Conservation (phyloP, 257 asterid genomes). For the Jasminum sambac region DNA sequence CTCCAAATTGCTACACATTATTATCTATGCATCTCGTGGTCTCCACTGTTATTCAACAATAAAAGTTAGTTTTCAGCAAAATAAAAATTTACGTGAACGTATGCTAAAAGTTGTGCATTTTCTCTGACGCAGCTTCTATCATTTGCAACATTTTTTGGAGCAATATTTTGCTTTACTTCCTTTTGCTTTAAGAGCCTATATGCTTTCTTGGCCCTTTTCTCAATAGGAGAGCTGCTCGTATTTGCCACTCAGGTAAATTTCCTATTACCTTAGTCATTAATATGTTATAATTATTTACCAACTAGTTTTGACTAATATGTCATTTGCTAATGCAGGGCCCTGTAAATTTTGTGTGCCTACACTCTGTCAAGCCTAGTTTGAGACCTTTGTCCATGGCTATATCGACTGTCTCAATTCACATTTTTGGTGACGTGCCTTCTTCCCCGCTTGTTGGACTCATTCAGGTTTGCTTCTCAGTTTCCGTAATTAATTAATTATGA, state of each 20-base stretch:
- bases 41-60: too few relatives aligned
- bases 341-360: slow-evolving; percentile 84
- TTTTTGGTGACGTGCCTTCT: slow-evolving; percentile 94
- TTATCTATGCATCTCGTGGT: too few relatives aligned
- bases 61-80: too few relatives aligned
- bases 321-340: slow-evolving; percentile 62
- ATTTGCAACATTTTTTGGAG: slow-evolving; percentile 62
- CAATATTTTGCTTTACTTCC: slow-evolving; percentile 76
- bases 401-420: slow-evolving; percentile 76
- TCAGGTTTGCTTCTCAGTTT: slow-evolving; percentile 53
- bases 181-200: slow-evolving; percentile 76
- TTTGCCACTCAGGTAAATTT: slow-evolving; percentile 84
- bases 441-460: slow-evolving; percentile 93
- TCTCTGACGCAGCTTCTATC: slow-evolving; percentile 69
- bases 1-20: too few relatives aligned
- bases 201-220: slow-evolving; percentile 60
- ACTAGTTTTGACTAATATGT: background rate
- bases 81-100: too few relatives aligned
- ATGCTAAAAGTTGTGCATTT: background rate
- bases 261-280: background rate
- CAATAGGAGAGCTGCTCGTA: slow-evolving; percentile 77
- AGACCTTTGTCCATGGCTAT: slow-evolving; percentile 90
- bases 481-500: background rate
- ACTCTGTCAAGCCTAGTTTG: slow-evolving; percentile 82
- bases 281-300: background rate